Percentiles rank a stretch among this genome's conserved stretches.
These are phyloP conservation scores for Candida tibetensis DNA, from an alignment of 805 yeast species.

Conservation along the genomic window DNA sequence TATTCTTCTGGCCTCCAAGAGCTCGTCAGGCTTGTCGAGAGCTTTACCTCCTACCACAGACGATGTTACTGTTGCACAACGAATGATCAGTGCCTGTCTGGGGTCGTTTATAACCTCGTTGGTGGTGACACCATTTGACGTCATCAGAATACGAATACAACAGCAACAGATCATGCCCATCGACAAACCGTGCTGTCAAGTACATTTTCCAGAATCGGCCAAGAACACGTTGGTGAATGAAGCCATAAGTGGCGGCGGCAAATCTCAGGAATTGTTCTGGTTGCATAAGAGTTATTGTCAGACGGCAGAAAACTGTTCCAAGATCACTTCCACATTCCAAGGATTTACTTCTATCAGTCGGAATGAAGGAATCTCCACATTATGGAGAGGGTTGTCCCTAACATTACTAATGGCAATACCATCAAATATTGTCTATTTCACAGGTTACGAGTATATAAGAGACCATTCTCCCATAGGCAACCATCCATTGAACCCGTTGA, in stretches of 20 bases:
- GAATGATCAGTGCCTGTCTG: constrained; percentile 76
- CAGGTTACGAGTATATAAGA: constrained; percentile 85
- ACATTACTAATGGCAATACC: constrained; percentile 90
- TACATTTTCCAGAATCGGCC: constrained; percentile 12
- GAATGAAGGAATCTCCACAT: constrained; percentile 70
- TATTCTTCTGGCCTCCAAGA: neutral
- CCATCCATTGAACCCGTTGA: constrained; percentile 66
- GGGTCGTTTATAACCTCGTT: constrained; percentile 73
- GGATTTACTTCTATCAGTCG: constrained; percentile 65
- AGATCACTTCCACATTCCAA: constrained; percentile 67
- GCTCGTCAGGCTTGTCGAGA: neutral
- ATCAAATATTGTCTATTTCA: constrained; percentile 87
- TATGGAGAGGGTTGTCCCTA: constrained; percentile 87
- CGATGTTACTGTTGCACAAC: constrained; percentile 49
- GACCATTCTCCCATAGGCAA: constrained; percentile 53
- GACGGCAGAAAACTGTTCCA: constrained; percentile 39
- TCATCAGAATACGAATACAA: constrained; percentile 70
- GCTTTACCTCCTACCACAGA: too few species aligned
- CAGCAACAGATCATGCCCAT: constrained; percentile 63
- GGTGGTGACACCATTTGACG: constrained; percentile 79
- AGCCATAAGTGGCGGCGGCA: neutral
- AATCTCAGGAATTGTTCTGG: constrained; percentile 33
- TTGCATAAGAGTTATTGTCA: constrained; percentile 35
- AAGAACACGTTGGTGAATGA: constrained; percentile 7
- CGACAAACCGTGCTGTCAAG: constrained; percentile 25